Evolutionary conservation across 2,329 filamentous ascomycete species (phyloP).

Genomic region (Bipolaris sorokiniana): DNA sequence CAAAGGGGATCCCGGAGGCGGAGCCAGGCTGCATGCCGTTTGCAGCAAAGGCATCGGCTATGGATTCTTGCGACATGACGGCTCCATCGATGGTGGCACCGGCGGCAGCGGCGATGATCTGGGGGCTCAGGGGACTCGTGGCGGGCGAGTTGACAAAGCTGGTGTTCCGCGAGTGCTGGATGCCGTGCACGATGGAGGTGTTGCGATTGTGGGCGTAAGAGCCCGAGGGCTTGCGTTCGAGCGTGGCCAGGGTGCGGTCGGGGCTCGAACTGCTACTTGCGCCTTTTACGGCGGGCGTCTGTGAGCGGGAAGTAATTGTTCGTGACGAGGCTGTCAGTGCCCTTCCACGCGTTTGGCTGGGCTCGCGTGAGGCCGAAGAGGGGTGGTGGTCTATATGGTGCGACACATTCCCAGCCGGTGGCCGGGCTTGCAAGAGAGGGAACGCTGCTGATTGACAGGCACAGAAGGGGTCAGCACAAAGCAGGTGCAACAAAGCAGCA

Average conservation of each 20-base stretch:
- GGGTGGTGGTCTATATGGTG: constrained; percentile 45
- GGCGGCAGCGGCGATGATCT: constrained; percentile 70
- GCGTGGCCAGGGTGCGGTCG: constrained; percentile 41
- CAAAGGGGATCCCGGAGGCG: constrained; percentile 20
- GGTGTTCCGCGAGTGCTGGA: constrained; percentile 89
- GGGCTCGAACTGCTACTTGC: constrained; percentile 46
- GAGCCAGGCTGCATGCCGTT: constrained; percentile 33
- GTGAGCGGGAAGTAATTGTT: constrained; percentile 53
- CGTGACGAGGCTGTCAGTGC: constrained; percentile 53
- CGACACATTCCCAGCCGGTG: constrained; percentile 46
- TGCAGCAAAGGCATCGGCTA: constrained; percentile 45
- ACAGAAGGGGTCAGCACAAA: constrained; percentile 40
- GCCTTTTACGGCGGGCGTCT: constrained; percentile 49
- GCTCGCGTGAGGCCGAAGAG: constrained; percentile 48
- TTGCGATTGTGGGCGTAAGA: constrained; percentile 90
- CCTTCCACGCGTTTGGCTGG: constrained; percentile 54
- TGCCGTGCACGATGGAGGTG: constrained; percentile 95
- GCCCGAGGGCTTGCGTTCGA: constrained; percentile 59
- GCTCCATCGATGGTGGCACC: constrained; percentile 48
- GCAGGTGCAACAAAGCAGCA: constrained; percentile 17
- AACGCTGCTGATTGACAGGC: constrained; percentile 44
- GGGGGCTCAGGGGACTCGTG: constrained; percentile 83
- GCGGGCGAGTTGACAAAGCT: constrained; percentile 79
- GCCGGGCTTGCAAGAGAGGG: constrained; percentile 49
- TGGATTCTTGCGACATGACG: constrained; percentile 50